These are phyloP conservation scores for Geoglossum glabrum DNA, from an alignment of 495 filamentous ascomycete genomes.

Conservation along the genomic window DNA sequence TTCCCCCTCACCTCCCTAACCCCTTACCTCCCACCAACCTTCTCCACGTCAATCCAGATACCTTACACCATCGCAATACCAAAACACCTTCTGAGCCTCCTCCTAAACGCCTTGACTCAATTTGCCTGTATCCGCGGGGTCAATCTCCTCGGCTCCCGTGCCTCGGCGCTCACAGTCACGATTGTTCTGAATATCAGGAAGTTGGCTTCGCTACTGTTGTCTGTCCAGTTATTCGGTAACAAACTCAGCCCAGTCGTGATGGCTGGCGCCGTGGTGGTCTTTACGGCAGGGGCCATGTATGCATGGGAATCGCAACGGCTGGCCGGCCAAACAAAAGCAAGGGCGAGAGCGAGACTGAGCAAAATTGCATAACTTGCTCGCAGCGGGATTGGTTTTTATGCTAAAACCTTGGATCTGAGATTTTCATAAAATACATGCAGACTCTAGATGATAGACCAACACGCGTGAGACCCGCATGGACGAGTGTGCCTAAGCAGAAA, in stretches of 20 bases:
- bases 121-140: conserved; percentile 89
- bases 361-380: neutral
- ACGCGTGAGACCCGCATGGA: neutral
- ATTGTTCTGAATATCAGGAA: conserved; percentile 92
- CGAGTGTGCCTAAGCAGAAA: neutral
- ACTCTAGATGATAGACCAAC: neutral
- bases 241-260: conserved; percentile 50
- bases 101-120: conserved; percentile 75
- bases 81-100: conserved; percentile 47
- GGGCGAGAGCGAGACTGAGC: neutral
- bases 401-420: neutral
- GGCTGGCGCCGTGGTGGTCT: conserved; percentile 65
- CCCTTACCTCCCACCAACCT: neutral
- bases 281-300: conserved; percentile 72
- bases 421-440: neutral
- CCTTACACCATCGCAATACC: conserved; percentile 32
- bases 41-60: conserved; percentile 11
- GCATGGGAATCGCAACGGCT: conserved; percentile 38
- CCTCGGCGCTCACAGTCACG: conserved; percentile 83
- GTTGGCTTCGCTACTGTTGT: conserved; percentile 73
- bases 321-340: neutral
- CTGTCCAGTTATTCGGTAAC: conserved; percentile 88
- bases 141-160: conserved; percentile 66
- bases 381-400: neutral
- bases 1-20: neutral